Evolutionary conservation across 176 grass and related monocot genomes (phyloP).

Genomic region (Triticum monococcum): DNA sequence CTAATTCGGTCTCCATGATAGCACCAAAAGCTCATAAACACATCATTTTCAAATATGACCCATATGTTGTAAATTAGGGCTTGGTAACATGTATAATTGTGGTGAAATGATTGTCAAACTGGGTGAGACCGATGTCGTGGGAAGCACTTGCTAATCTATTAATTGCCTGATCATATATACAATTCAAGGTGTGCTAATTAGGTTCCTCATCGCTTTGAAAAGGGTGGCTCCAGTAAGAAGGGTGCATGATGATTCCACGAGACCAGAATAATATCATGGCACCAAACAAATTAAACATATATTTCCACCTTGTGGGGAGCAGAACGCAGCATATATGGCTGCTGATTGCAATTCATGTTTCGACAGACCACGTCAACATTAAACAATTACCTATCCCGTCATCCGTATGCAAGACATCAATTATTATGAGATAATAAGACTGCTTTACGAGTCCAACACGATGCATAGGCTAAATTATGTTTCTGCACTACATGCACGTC

Average conservation of each 20-base stretch:
- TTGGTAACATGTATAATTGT: background rate
- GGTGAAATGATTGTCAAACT: slow-evolving; percentile 15
- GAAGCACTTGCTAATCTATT: slow-evolving; percentile 33
- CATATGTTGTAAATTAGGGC: background rate
- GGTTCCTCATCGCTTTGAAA: background rate
- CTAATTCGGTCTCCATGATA: slow-evolving; percentile 38
- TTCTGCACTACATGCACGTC: background rate
- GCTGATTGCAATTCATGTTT: slow-evolving; percentile 40
- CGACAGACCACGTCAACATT: slow-evolving; percentile 38
- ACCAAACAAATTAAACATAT: slow-evolving; percentile 17
- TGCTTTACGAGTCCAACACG: background rate
- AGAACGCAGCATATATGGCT: slow-evolving; percentile 14
- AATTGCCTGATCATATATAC: slow-evolving; percentile 4
- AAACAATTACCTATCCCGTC: slow-evolving; percentile 8
- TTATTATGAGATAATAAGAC: background rate
- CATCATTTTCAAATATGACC: background rate
- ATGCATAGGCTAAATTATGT: background rate
- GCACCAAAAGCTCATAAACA: slow-evolving; percentile 19
- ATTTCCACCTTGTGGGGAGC: slow-evolving; percentile 50
- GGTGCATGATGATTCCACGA: slow-evolving; percentile 1
- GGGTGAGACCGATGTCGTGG: slow-evolving; percentile 17
- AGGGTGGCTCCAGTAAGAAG: slow-evolving; percentile 20
- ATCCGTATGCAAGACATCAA: background rate
- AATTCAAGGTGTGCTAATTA: background rate
- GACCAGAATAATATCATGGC: slow-evolving; percentile 4